Conservation (phyloP, 2,329 filamentous ascomycete genomes). For the Passalora sequoiae region DNA sequence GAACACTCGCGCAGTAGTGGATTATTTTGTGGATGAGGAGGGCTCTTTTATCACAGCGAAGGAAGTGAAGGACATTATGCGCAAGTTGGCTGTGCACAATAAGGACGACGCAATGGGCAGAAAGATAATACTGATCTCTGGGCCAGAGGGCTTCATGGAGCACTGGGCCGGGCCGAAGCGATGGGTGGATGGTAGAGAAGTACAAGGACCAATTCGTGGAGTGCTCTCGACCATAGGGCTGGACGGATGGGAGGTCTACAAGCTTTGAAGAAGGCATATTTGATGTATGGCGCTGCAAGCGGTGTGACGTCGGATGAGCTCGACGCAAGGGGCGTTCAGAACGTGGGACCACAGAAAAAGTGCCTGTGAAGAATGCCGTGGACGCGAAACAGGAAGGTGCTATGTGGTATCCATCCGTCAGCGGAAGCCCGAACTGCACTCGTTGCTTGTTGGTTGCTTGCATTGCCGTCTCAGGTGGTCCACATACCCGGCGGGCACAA, state of each 20-base stretch:
- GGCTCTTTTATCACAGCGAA: conserved; percentile 54
- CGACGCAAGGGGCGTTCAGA: too few species aligned
- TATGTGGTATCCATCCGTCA: too few species aligned
- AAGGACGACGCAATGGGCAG: conserved; percentile 34
- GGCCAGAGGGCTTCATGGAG: conserved; percentile 82
- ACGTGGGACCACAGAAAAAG: too few species aligned
- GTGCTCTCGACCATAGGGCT: conserved; percentile 58
- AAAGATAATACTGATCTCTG: conserved; percentile 76
- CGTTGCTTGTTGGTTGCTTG: too few species aligned
- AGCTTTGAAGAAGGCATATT: conserved; percentile 49
- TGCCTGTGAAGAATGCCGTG: too few species aligned
- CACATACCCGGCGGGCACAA: neutral
- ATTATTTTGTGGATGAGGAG: conserved; percentile 81
- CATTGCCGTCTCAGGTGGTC: neutral
- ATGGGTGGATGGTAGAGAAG: conserved; percentile 66
- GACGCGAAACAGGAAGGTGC: too few species aligned
- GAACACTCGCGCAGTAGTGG: conserved; percentile 52
- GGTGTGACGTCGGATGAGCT: too few species aligned
- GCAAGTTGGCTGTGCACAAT: conserved; percentile 24
- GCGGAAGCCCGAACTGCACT: too few species aligned
- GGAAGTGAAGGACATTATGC: conserved; percentile 32
- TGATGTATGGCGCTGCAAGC: too few species aligned
- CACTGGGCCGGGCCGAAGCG: conserved; percentile 74
- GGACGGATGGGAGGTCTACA: conserved; percentile 55
- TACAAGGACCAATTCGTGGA: conserved; percentile 69